Percentiles rank a stretch among this genome's conserved stretches.
phyloP scores from a whole-genome alignment of 2,329 filamentous ascomycete species.

The Chaetomium sp. region DNA sequence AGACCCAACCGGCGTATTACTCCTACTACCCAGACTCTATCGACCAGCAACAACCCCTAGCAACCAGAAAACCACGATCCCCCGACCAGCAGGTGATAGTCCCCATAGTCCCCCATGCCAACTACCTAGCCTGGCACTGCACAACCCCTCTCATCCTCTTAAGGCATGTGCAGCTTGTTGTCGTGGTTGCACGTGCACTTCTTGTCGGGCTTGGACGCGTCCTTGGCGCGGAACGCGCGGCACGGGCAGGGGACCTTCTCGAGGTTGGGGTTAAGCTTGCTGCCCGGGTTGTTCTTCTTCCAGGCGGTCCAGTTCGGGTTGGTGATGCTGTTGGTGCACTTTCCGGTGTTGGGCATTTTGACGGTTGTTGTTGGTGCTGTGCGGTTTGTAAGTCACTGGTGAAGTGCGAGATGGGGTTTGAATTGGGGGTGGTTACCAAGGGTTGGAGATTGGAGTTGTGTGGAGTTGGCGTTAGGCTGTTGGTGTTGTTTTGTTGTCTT shows the following conservation, averaged over 20 bases:
- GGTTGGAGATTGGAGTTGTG: background rate
- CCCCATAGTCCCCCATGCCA: no score
- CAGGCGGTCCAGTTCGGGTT: background rate
- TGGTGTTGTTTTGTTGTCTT: background rate
- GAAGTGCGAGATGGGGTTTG: background rate
- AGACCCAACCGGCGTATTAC: background rate
- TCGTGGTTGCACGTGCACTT: conserved; percentile 6
- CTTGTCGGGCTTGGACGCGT: background rate
- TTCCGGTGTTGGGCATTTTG: conserved; percentile 2
- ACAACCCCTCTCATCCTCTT: background rate
- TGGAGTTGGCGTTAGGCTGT: background rate
- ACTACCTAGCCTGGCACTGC: background rate
- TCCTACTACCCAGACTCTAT: background rate
- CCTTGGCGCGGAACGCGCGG: background rate
- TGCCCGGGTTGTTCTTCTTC: background rate
- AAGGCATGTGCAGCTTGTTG: background rate
- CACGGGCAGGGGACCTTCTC: background rate
- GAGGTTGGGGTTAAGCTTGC: background rate
- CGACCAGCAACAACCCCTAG: background rate
- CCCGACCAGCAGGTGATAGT: no score
- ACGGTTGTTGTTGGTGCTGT: background rate
- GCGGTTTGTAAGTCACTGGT: background rate
- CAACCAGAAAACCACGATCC: no score
- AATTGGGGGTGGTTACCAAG: background rate
- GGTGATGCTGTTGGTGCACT: background rate